Percentiles rank a stretch among this genome's conserved stretches.
Conservation (phyloP, 1,139 yeast species). For the Blastobotrys arbuscula region DNA sequence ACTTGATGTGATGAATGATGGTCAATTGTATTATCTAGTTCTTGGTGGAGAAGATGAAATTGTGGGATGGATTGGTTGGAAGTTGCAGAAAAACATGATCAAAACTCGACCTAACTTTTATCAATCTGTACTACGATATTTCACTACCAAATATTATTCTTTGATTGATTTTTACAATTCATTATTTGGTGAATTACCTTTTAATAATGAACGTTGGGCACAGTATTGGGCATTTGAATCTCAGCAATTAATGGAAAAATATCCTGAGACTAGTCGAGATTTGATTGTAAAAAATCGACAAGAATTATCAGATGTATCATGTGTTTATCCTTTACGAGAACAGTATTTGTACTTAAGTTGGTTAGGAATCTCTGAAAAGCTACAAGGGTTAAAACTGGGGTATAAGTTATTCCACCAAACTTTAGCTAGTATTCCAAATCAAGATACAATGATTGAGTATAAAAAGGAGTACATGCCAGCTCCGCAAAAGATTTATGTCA, state of each 20-base stretch:
- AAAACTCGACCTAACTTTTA: neutral
- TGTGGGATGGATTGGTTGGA: neutral
- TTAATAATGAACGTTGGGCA: neutral
- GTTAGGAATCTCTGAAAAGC: neutral
- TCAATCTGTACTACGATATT: neutral
- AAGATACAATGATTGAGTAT: neutral
- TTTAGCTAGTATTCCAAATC: neutral
- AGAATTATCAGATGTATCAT: neutral
- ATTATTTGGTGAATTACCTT: neutral
- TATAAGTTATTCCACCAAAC: neutral
- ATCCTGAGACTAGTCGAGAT: too few species aligned
- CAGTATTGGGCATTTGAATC: neutral
- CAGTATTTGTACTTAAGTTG: neutral
- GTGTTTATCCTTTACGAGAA: neutral
- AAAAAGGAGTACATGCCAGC: neutral
- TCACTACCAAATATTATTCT: neutral
- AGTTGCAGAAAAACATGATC: neutral
- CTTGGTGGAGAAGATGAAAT: neutral
- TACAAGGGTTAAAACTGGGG: neutral
- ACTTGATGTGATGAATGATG: neutral
- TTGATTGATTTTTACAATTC: neutral
- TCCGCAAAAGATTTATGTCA: slow-evolving; percentile 4
- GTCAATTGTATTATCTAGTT: neutral
- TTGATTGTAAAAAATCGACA: neutral
- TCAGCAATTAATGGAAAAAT: neutral